Base-by-base conservation (phyloP, 768 basidiomycete species). In the Rhodosporidiobolus odoratus region DNA sequence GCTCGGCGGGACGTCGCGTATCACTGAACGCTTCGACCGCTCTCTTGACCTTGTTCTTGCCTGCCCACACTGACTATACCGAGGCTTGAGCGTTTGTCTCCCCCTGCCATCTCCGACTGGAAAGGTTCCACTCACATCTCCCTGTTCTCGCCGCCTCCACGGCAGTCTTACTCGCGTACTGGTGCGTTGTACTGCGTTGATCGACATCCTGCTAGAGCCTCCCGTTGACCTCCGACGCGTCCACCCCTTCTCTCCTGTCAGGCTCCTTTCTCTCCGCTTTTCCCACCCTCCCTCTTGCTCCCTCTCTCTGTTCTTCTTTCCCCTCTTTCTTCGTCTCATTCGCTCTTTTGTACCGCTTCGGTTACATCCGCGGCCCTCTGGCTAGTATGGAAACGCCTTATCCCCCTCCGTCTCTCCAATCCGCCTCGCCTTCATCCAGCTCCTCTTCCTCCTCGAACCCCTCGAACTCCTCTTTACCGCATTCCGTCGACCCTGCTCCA, bases 341-440 rank as follows among this genome's bases (percentile, higher is more conserved):
- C 35, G 37, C 25, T 15, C 16, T 27, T 43, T 23, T 27, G 23
- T n/a, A 15, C 23, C 27, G 2, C 15, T 15, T 35, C 19, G 6
- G 13, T 27, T 1, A n/a, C 34, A 25, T 16, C 15, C 32, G 6
- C 15, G 19, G 41, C 32, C 19, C n/a, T 0, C 56, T n/a, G n/a
- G n/a, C n/a, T n/a, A n/a, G n/a, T 21, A 70, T 70, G 69, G 63
- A 70, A 38, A 48, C 69, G 35, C 58, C 69, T 13, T 70, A 48
- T 43, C 43, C 69, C 34, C 58, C 40, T 57, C 27, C 13, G 58
- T 12, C 45, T 61, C 1, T 13, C 57, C 1, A 6, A 1, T 7
- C 58, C 32, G 15, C 58, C 34, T 30, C 47, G 25, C 21, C 63
- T 3, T 19, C 62, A n/a, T 38, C 68, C 13, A 15, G 13, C 41